Evolutionary conservation across 2,329 filamentous ascomycete species (phyloP).

Genomic region (Furcasterigmium furcatum): DNA sequence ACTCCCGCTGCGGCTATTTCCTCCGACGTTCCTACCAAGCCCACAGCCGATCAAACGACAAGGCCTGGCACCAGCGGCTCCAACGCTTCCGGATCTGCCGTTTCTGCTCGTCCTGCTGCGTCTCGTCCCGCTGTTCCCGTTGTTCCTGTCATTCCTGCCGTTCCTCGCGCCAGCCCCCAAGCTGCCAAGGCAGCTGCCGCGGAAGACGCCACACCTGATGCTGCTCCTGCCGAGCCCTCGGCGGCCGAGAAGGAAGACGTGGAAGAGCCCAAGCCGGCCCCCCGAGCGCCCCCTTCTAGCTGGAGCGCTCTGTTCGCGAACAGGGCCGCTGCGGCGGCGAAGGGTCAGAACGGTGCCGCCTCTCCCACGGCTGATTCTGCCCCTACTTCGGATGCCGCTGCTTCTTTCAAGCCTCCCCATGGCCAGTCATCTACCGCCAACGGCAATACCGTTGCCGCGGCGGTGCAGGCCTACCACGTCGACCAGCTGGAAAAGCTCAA

Average conservation of each 20-base stretch:
- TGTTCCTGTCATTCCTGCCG: constrained; percentile 42
- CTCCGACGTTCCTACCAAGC: not conserved
- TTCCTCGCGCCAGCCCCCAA: constrained; percentile 36
- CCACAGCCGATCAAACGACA: constrained; percentile 10
- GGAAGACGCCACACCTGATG: constrained; percentile 9
- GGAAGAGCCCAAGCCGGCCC: constrained; percentile 14
- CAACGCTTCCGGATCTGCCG: not conserved
- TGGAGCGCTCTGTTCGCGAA: constrained; percentile 38
- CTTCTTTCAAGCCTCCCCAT: not conserved
- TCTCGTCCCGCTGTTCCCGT: constrained; percentile 33
- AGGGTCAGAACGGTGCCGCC: constrained; percentile 16
- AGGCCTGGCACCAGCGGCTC: constrained; percentile 10
- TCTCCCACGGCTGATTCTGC: constrained; percentile 8
- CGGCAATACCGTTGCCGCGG: constrained; percentile 66
- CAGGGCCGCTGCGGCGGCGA: constrained; percentile 11
- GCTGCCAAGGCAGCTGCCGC: constrained; percentile 14
- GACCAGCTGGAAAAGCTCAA: constrained; percentile 63
- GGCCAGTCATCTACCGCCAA: constrained; percentile 7
- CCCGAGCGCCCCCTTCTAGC: constrained; percentile 28
- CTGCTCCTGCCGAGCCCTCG: constrained; percentile 1
- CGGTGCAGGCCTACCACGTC: constrained; percentile 70
- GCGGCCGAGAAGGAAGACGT: constrained; percentile 4
- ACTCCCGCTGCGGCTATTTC: not conserved
- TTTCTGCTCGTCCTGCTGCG: not conserved
- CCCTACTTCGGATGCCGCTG: not conserved